Conservation (phyloP, 352 stramenopile species). For the Pythium myriotylum region DNA sequence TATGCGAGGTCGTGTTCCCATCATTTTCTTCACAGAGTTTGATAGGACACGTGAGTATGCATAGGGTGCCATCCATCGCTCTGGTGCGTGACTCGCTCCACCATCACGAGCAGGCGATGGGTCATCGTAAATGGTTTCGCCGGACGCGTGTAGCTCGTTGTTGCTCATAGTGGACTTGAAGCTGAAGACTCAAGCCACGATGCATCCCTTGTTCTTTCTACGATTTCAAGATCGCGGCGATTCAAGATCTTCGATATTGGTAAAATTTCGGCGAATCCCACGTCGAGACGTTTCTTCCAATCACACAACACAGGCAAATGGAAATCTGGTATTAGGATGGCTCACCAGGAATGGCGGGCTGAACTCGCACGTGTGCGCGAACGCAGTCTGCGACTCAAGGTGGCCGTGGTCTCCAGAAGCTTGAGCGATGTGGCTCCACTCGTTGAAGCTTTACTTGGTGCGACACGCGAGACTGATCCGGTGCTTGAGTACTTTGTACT, state of each 20-base stretch:
- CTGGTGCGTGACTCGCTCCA: not conserved
- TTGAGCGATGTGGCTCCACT: not conserved
- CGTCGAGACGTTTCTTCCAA: not conserved
- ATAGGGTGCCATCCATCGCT: constrained; percentile 13
- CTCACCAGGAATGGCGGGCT: not conserved
- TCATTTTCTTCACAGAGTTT: constrained; percentile 66
- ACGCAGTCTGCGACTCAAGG: not conserved
- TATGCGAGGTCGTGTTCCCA: constrained; percentile 29
- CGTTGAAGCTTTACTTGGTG: constrained; percentile 26
- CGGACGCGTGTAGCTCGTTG: too few relatives aligned
- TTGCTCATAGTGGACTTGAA: too few relatives aligned
- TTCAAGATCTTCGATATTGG: constrained; percentile 2
- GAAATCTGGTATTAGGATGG: too few relatives aligned
- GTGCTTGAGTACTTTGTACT: constrained; percentile 48
- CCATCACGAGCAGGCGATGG: too few relatives aligned
- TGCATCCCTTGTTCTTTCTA: too few relatives aligned
- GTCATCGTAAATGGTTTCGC: too few relatives aligned
- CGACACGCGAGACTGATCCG: constrained; percentile 38
- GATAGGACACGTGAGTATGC: constrained; percentile 47
- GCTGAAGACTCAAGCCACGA: too few relatives aligned
- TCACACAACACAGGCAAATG: not conserved
- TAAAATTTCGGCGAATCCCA: constrained; percentile 3
- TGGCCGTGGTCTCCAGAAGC: not conserved
- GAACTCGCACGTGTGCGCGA: not conserved
- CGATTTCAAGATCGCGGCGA: not conserved